Conservation (phyloP, 495 filamentous ascomycete genomes). For the Neohortaea acidophila region DNA sequence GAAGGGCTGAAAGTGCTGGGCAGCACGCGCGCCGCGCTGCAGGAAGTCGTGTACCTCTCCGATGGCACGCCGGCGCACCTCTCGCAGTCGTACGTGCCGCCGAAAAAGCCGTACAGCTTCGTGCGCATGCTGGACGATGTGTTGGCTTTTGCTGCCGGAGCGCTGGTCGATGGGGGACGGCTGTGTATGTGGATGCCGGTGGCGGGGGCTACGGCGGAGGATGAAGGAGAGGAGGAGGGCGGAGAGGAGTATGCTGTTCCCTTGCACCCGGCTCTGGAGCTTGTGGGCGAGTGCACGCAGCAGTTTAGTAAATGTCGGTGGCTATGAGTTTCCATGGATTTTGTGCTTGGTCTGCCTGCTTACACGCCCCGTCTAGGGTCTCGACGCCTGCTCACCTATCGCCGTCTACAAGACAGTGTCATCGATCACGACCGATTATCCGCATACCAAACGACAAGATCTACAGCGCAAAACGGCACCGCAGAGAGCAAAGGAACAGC, state of each 20-base stretch:
- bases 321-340: conserved; percentile 1
- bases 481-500: too few species aligned
- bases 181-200: conserved; percentile 97
- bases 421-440: conserved; percentile 24
- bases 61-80: conserved; percentile 57
- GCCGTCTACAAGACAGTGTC: conserved; percentile 48
- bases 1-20: conserved; percentile 85
- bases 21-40: conserved; percentile 44
- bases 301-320: conserved; percentile 68
- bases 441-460: conserved; percentile 4
- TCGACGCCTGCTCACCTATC: conserved; percentile 71
- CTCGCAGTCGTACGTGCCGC: conserved; percentile 68
- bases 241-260: conserved; percentile 56
- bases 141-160: conserved; percentile 58
- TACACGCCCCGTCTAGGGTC: conserved; percentile 44
- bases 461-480: background rate
- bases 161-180: conserved; percentile 69
- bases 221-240: conserved; percentile 21
- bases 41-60: conserved; percentile 42
- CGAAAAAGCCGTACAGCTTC: conserved; percentile 84
- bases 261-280: conserved; percentile 55
- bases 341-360: background rate
- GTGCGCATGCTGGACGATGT: conserved; percentile 78
- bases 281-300: conserved; percentile 71
- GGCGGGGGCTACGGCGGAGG: conserved; percentile 37